Conservation (phyloP, 2,329 filamentous ascomycete species). For the Byssothecium circinans region DNA sequence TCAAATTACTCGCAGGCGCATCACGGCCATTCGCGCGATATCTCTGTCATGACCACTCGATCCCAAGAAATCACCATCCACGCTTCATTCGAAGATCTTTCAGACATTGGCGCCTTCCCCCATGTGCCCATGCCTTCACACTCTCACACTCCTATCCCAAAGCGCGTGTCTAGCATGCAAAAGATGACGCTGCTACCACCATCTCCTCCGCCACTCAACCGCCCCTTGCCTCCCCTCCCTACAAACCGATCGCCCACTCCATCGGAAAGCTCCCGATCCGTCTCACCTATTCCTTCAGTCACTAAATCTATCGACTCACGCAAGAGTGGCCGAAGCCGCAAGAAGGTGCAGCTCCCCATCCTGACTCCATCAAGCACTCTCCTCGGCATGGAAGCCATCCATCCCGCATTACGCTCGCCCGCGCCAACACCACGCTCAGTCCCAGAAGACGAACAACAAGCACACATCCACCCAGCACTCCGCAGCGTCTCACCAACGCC, state of each 20-base stretch:
- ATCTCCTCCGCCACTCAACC: conserved; percentile 24
- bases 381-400: conserved; percentile 9
- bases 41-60: conserved; percentile 21
- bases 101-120: conserved; percentile 21
- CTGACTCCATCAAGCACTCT: conserved; percentile 7
- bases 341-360: background rate
- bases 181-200: conserved; percentile 12
- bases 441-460: conserved; percentile 1
- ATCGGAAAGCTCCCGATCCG: conserved; percentile 19
- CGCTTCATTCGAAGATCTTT: conserved; percentile 29
- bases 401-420: conserved; percentile 18
- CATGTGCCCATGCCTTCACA: conserved; percentile 11
- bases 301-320: background rate
- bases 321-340: background rate
- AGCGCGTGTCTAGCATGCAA: conserved; percentile 16
- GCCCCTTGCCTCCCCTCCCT: conserved; percentile 30
- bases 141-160: conserved; percentile 4
- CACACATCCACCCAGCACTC: conserved; percentile 10
- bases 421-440: conserved; percentile 3
- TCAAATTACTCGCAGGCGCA: conserved; percentile 1
- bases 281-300: conserved; percentile 12
- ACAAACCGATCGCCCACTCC: conserved; percentile 6
- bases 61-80: conserved; percentile 35
- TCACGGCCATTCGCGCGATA: conserved; percentile 22
- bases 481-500: conserved; percentile 1